Evolutionary conservation across 1,284 basidiomycete species (phyloP), one percentile per base, ranked within the genome.

Genomic region (Amylostereum areolatum): DNA sequence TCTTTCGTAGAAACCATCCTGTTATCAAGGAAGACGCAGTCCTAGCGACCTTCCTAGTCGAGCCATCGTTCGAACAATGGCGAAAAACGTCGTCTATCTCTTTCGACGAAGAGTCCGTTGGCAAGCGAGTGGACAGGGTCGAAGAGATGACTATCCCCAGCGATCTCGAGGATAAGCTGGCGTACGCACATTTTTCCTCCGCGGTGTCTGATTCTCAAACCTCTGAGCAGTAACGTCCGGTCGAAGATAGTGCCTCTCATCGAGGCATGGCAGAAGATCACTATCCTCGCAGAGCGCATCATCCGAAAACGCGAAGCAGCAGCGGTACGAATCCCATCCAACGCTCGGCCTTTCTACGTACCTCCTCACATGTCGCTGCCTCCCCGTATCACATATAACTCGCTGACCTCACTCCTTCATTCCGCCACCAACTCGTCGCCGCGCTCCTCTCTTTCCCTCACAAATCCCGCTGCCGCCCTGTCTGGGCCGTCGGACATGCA

Each of bases 71-170:
- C 56, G 92, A 95, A 62, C 71, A 74, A 43, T 96, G 92, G 92
- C 76, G 91, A 41, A 94, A 92, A 61, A 77, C 84, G 47, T 74
- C 80, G 1, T 59, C 75, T 0, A 69, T 89, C 7, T 83, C 85
- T 5, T 72, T 91, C 36, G 92, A 96, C 29, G 94, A 97, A 69
- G 94, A 97, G 64, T 90, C 89, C 0, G 68, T 73, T 0, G 85
- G 83, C 52, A 92, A 92, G 60, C 80, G 84, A 11, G 77, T 97
- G 3, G 90, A 92, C 52, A 75, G 80, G 27, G 73, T 87, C 6
- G 89, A 96, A 64, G 92, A 96, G 66, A 93, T 94, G 88, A 75
- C 81, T 4, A 92, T 97, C 52, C 94, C 94, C 2, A 83, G 86
- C 52, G 92, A 97, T 66, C 73, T 97, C 5, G 92, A 95, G 54